Base-by-base conservation (phyloP, 495 filamentous ascomycete genomes). In the Aspergillus leporis region DNA sequence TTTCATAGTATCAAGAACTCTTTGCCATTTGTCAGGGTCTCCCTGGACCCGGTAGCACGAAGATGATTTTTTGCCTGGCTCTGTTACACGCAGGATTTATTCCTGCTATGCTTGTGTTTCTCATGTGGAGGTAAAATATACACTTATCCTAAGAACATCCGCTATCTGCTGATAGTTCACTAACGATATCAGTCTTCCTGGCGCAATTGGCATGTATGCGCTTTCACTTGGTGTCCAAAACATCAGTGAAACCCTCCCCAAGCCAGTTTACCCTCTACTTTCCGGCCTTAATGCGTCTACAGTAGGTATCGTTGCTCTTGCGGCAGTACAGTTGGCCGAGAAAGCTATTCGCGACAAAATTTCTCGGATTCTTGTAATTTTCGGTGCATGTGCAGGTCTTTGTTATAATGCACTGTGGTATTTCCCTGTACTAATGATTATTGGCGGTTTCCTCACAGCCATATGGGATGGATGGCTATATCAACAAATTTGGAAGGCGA, bases 351-450 rank as follows among this genome's bases (percentile, higher is more conserved):
- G 83, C 0, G 90, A 95, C 61, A 80, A 77, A 50, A 40, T 92
- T 31, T 87, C 89, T 0, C 73, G 90, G 1, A 77, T 90, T 13
- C 61, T 93, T 0, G 84, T 95, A 1, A 85, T 91, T 54, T 65
- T 90, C n/a, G 83, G 83, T 16, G 91, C 76, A 21, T 75, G 81
- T 3, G 87, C 87, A 0, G 91, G 90, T 6, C 71, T 93, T 68
- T 79, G 88, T 43, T 92, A 93, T 61, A 91, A 84, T 55, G 84
- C 89, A 0, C 73, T 93, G 0, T 95, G 89, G 91, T 95, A 92
- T 65, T 93, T 92, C 61, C 91, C 91, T 0, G 67, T 89, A 1
- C 64, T 95, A 9, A 88, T 95, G 80, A 54, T 85, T 10, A 73
- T 74, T n/a, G 89, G 85, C 0, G 74, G 86, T 32, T 4, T 80